phyloP scores from a whole-genome alignment of 441 rosid species.

The Croton setiger region DNA sequence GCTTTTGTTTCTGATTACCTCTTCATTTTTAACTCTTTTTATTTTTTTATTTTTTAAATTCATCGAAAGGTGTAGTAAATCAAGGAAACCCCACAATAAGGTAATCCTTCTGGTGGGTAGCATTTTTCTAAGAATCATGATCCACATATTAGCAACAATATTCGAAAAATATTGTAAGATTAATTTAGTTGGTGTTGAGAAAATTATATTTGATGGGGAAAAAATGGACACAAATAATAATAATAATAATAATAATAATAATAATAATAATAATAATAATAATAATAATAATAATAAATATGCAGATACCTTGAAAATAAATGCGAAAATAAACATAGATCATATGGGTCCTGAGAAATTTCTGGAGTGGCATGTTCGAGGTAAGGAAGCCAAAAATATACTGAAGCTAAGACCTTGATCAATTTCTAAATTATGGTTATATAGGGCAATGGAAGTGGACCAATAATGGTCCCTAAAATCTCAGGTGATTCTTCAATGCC shows the following conservation, averaged over 20 bases:
- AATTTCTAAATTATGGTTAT: background rate
- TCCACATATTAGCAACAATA: too few relatives aligned
- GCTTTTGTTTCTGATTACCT: too few relatives aligned
- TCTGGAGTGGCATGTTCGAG: background rate
- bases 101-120: too few relatives aligned
- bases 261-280: background rate
- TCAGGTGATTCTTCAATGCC: conserved; percentile 3
- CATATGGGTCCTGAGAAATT: background rate
- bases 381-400: background rate
- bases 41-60: too few relatives aligned
- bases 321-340: background rate
- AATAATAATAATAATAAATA: background rate
- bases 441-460: background rate
- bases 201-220: background rate
- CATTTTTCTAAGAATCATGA: too few relatives aligned
- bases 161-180: too few relatives aligned
- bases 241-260: background rate
- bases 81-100: too few relatives aligned
- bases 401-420: too few relatives aligned
- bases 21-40: too few relatives aligned
- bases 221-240: background rate
- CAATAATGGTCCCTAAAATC: conserved; percentile 9
- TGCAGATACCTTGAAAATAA: background rate
- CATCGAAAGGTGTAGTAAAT: too few relatives aligned
- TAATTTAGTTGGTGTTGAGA: background rate